These are phyloP conservation scores for Brassica cretica DNA, from an alignment of 345 rosid species.

Conservation along the genomic window DNA sequence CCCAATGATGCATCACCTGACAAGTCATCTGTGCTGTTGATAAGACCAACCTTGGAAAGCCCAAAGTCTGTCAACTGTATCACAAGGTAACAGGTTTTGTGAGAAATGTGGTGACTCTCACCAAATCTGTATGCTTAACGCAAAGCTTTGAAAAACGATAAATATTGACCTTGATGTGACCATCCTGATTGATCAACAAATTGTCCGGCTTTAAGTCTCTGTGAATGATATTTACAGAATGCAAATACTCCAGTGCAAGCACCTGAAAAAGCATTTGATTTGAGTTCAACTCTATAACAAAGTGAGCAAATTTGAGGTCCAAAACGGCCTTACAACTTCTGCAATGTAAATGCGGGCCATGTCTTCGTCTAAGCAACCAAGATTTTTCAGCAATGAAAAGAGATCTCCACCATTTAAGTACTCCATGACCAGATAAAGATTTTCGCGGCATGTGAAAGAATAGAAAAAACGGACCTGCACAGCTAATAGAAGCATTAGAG, in stretches of 20 bases:
- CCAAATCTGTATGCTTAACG: slow-evolving; percentile 1
- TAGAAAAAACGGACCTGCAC: slow-evolving; percentile 94
- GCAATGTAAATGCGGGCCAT: slow-evolving; percentile 91
- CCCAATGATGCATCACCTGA: slow-evolving; percentile 65
- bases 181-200: slow-evolving; percentile 95
- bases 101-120: not conserved
- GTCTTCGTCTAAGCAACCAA: slow-evolving; percentile 93
- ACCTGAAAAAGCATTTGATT: slow-evolving; percentile 56
- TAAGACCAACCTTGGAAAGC: slow-evolving; percentile 95
- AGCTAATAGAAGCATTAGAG: slow-evolving; percentile 39
- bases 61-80: slow-evolving; percentile 99
- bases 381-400: slow-evolving; percentile 77
- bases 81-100: slow-evolving; percentile 40
- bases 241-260: slow-evolving; percentile 97
- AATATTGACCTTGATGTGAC: slow-evolving; percentile 87
- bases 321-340: slow-evolving; percentile 74
- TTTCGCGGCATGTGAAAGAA: slow-evolving; percentile 98
- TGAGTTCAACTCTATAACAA: slow-evolving; percentile 4
- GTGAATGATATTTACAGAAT: slow-evolving; percentile 86
- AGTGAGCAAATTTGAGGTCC: slow-evolving; percentile 16
- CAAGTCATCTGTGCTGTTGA: slow-evolving; percentile 93
- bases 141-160: slow-evolving; percentile 14
- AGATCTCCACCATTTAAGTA: slow-evolving; percentile 98
- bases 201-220: slow-evolving; percentile 99
- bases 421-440: slow-evolving; percentile 98